Conservation (phyloP, 495 filamentous ascomycete genomes). For the Aspergillus indologenus region DNA sequence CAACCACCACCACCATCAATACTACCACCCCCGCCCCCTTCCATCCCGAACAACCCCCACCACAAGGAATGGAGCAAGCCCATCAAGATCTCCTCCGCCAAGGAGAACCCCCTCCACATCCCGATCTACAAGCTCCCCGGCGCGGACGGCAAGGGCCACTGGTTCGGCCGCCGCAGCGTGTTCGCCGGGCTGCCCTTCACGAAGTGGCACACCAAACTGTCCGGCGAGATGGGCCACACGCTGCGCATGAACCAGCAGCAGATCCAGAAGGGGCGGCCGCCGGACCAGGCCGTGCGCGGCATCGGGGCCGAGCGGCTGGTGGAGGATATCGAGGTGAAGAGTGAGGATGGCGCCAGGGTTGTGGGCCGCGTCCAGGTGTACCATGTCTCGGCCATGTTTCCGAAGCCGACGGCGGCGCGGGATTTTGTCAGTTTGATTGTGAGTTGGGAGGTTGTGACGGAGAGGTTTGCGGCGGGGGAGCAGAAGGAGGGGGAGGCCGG, state of each 20-base stretch:
- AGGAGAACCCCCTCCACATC: slow-evolving; percentile 74
- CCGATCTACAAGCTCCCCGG: slow-evolving; percentile 74
- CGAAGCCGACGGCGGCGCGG: slow-evolving; percentile 78
- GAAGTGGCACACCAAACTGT: slow-evolving; percentile 55
- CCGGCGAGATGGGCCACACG: slow-evolving; percentile 52
- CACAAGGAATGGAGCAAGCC: slow-evolving; percentile 77
- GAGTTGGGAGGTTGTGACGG: slow-evolving; percentile 40
- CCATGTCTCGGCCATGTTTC: slow-evolving; percentile 84
- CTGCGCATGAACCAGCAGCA: slow-evolving; percentile 56
- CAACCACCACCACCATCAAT: slow-evolving; percentile 29
- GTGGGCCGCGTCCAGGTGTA: slow-evolving; percentile 57
- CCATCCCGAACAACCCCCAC: slow-evolving; percentile 43
- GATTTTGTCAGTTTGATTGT: slow-evolving; percentile 82
- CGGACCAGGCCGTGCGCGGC: slow-evolving; percentile 65
- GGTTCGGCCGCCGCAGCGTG: slow-evolving; percentile 86
- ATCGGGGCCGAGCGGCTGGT: slow-evolving; percentile 76
- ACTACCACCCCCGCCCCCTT: slow-evolving; percentile 44
- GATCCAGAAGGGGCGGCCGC: slow-evolving; percentile 34
- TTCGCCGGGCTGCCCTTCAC: slow-evolving; percentile 72
- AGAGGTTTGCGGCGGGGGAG: slow-evolving; percentile 22
- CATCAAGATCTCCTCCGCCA: slow-evolving; percentile 58
- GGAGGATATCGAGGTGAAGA: slow-evolving; percentile 49
- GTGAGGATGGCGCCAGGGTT: slow-evolving; percentile 39
- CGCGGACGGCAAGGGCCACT: slow-evolving; percentile 78
- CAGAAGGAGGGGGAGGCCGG: not conserved